phyloP scores from a whole-genome alignment of 441 rosid genomes.

The Populus hybrid region DNA sequence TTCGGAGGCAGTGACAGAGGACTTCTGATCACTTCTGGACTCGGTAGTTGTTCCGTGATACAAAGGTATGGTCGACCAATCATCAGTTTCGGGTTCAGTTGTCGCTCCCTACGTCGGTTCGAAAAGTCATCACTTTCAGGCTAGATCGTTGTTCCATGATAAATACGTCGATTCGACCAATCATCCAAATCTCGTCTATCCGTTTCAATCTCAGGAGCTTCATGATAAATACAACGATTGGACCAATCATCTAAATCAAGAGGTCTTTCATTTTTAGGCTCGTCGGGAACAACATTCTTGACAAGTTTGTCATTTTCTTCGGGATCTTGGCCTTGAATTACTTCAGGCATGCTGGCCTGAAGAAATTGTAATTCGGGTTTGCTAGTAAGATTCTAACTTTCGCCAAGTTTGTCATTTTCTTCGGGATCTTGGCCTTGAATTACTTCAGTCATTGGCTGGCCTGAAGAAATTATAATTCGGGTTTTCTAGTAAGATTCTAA shows the following conservation, averaged over 20 bases:
- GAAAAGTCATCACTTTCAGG: not conserved
- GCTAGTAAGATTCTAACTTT: not conserved
- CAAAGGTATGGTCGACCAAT: not conserved
- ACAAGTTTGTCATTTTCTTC: constrained; percentile 15
- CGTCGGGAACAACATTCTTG: constrained; percentile 25
- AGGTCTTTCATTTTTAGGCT: not conserved
- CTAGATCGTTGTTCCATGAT: not conserved
- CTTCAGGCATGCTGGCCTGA: constrained; percentile 29
- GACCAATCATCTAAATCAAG: not conserved
- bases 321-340: constrained; percentile 12
- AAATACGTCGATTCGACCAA: not conserved
- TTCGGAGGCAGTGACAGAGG: not conserved
- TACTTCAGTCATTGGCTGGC: constrained; percentile 28
- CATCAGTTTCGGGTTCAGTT: not conserved
- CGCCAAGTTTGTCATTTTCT: constrained; percentile 14
- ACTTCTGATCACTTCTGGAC: not conserved
- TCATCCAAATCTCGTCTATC: not conserved
- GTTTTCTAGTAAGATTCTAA: too few species aligned
- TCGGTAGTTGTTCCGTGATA: not conserved
- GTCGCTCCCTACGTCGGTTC: not conserved
- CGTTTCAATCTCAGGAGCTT: not conserved
- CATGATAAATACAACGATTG: not conserved
- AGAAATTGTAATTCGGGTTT: not conserved
- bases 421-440: constrained; percentile 7
- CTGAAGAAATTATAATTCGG: not conserved